A percentile compares a stretch with the other conserved stretches of the same genome.
Conservation (phyloP, 1,139 yeast species). For the Debaryomyces sp. region DNA sequence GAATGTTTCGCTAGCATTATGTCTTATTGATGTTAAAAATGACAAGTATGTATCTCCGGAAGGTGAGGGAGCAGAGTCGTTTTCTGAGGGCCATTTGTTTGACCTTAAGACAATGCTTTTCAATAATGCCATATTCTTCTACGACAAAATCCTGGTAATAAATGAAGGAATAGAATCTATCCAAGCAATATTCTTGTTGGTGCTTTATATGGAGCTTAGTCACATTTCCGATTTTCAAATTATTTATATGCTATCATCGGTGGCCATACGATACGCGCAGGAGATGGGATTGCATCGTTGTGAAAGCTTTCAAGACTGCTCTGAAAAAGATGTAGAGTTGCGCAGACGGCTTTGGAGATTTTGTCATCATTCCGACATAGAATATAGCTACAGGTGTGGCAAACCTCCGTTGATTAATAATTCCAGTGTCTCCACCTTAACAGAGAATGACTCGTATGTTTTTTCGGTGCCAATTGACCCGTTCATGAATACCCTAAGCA, state of each 20-base stretch:
- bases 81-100: constrained; percentile 9
- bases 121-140: constrained; percentile 49
- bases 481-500: neutral
- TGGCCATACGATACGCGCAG: constrained; percentile 61
- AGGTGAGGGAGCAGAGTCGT: constrained; percentile 9
- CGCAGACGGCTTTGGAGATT: constrained; percentile 57
- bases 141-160: constrained; percentile 47
- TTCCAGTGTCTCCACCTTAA: constrained; percentile 45
- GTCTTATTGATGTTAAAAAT: constrained; percentile 9
- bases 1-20: constrained; percentile 32
- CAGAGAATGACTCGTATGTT: constrained; percentile 1
- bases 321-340: constrained; percentile 37
- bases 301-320: constrained; percentile 47
- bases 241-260: constrained; percentile 47
- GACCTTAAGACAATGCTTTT: constrained; percentile 28
- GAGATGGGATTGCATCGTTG: constrained; percentile 67
- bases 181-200: constrained; percentile 50
- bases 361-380: constrained; percentile 57
- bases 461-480: neutral
- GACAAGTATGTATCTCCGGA: neutral
- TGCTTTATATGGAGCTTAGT: constrained; percentile 47
- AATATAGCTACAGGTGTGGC: constrained; percentile 56
- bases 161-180: constrained; percentile 55
- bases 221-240: constrained; percentile 42
- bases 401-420: constrained; percentile 59